Conservation (phyloP, 2,329 filamentous ascomycete species). For the Verticillium albo-atrum region DNA sequence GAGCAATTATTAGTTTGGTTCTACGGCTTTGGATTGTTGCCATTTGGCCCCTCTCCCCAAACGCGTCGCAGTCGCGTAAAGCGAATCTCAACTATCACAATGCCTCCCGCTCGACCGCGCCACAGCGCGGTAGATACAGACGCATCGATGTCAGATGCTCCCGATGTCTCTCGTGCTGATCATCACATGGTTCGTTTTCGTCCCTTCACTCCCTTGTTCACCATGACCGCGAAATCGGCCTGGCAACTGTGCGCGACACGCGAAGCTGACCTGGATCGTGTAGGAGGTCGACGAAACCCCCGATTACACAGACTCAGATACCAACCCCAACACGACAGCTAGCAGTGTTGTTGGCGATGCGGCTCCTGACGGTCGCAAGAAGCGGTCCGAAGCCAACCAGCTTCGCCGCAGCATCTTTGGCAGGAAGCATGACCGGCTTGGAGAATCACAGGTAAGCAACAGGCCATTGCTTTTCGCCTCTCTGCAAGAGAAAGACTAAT, state of each 20-base stretch:
- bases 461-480: background rate
- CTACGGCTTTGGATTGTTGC: background rate
- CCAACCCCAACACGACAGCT: slow-evolving; percentile 65
- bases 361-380: slow-evolving; percentile 72
- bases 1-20: background rate
- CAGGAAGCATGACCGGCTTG: slow-evolving; percentile 88
- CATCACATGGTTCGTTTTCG: slow-evolving; percentile 45
- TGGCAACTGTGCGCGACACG: background rate
- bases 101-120: slow-evolving; percentile 51
- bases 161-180: slow-evolving; percentile 39
- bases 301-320: slow-evolving; percentile 63
- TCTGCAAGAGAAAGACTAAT: background rate
- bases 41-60: slow-evolving; percentile 5
- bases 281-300: slow-evolving; percentile 62
- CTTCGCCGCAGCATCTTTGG: slow-evolving; percentile 89
- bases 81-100: slow-evolving; percentile 36
- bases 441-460: slow-evolving; percentile 76
- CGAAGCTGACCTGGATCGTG: slow-evolving; percentile 1
- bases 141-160: slow-evolving; percentile 60
- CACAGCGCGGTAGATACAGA: slow-evolving; percentile 51
- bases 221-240: background rate
- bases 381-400: slow-evolving; percentile 81
- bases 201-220: background rate
- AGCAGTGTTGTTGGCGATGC: slow-evolving; percentile 82
- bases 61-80: slow-evolving; percentile 56